Evolutionary conservation across 2,329 filamentous ascomycete species (phyloP), one percentile per base, ranked within the genome.

Genomic region (Metarhizium humberi): DNA sequence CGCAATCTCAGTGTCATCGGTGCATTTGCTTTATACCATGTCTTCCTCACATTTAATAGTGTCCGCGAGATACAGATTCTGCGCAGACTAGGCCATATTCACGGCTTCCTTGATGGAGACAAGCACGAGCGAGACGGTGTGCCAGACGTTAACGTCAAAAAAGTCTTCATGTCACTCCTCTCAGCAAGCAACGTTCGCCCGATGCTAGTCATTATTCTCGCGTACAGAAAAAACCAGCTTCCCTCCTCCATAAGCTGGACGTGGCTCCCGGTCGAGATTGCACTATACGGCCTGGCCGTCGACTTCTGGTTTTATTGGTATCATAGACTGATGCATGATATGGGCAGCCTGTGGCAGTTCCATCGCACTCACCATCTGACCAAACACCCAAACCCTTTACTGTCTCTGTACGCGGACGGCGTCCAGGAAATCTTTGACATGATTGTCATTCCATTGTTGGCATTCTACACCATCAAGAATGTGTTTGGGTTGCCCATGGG

Each of bases 321-420:
- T 29, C 56, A 57, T 29, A 68, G 72, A 2, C 42, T 66, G 18
- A 74, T 73, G 70, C 73, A 75, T 58, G 71, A 73, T 38, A 54
- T 69, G 18, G 61, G 62, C 25, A 57, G 54, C 0, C 66, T 75
- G 6, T 75, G 73, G 73, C 55, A 55, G 30, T 64, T 58, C 56
- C 73, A 76, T 62, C 69, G 72, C 51, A 75, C 72, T 0, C 73
- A 76, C 54, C 73, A 75, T 58, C 62, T 75, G 8, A 74, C 72
- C 46, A 55, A 55, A 30, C 55, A 56, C 30, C 55, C 55, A 3
- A 54, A 49, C 45, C 55, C 55, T 8, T 34, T 53, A 2, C 62
- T 75, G 1, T 68, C 71, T 0, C 63, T 71, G 3, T 75, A 75
- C 59, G 72, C 73, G 45, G 73, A 75, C 51, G 51, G 59, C 7